These are phyloP conservation scores for Solanum chacoense DNA, from an alignment of 305 asterid species.

Conservation along the genomic window DNA sequence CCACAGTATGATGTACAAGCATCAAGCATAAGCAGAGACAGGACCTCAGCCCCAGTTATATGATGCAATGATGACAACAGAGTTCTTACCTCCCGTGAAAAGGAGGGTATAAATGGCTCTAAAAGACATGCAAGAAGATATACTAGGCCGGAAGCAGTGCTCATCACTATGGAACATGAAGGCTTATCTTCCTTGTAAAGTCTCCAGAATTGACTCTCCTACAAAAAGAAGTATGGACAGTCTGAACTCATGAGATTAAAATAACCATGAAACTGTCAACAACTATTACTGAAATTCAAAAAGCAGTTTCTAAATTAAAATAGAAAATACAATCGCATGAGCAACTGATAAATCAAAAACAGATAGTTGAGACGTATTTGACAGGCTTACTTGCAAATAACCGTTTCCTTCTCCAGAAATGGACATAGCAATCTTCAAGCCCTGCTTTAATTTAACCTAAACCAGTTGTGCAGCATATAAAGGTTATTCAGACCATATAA, in stretches of 20 bases:
- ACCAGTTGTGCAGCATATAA: constrained; percentile 6
- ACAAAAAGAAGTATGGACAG: constrained; percentile 3
- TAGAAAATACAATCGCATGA: neutral
- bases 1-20: neutral
- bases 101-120: constrained; percentile 61
- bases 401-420: constrained; percentile 93
- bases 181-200: constrained; percentile 72
- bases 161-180: neutral
- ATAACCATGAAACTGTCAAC: neutral
- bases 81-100: constrained; percentile 57
- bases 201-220: constrained; percentile 93
- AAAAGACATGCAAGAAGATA: neutral
- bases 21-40: neutral
- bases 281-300: neutral
- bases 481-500: neutral
- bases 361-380: neutral
- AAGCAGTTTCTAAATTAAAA: neutral
- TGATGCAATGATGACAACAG: neutral
- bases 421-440: constrained; percentile 83
- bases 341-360: neutral
- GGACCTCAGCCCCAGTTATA: neutral
- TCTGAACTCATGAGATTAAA: neutral
- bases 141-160: neutral
- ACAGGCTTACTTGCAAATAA: constrained; percentile 65
- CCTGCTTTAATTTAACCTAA: constrained; percentile 90